Conservation (phyloP, 331 rosid species). For the Erythrophleum ivorense region DNA sequence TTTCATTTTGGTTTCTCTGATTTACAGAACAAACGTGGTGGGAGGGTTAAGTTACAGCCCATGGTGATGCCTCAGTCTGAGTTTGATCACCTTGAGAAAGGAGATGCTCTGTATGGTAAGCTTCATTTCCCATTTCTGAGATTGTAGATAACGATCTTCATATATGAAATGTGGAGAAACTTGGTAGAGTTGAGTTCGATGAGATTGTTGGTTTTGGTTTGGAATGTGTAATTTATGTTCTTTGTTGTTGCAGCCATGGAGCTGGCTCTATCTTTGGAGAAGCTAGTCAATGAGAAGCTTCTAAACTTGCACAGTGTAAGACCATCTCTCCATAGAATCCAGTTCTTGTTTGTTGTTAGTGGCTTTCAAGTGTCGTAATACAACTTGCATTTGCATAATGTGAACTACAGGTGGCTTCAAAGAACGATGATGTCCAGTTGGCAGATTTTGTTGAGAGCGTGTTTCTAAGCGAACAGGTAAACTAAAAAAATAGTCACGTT, state of each 20-base stretch:
- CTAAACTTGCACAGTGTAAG: constrained; percentile 66
- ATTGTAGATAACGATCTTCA: no score
- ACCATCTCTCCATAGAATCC: constrained; percentile 33
- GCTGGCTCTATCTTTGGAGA: constrained; percentile 80
- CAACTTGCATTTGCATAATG: neutral
- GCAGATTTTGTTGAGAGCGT: constrained; percentile 66
- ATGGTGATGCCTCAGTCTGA: constrained; percentile 66
- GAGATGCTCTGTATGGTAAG: constrained; percentile 76
- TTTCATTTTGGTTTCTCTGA: neutral
- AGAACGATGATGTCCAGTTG: no score
- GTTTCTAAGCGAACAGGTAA: constrained; percentile 78
- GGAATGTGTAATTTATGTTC: neutral
- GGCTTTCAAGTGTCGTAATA: neutral
- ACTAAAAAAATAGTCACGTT: no score
- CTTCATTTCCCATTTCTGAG: neutral
- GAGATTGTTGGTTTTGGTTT: neutral
- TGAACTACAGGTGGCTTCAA: constrained; percentile 67
- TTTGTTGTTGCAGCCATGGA: constrained; percentile 69
- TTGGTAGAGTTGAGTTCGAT: neutral
- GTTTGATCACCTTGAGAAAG: constrained; percentile 61
- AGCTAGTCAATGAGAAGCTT: constrained; percentile 75
- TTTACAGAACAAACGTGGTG: constrained; percentile 50
- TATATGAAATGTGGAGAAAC: no score
- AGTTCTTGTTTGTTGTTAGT: neutral
- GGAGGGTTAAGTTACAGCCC: constrained; percentile 49